Base-by-base conservation (phyloP, 352 stramenopile genomes). In the Pythium rishiriense region DNA sequence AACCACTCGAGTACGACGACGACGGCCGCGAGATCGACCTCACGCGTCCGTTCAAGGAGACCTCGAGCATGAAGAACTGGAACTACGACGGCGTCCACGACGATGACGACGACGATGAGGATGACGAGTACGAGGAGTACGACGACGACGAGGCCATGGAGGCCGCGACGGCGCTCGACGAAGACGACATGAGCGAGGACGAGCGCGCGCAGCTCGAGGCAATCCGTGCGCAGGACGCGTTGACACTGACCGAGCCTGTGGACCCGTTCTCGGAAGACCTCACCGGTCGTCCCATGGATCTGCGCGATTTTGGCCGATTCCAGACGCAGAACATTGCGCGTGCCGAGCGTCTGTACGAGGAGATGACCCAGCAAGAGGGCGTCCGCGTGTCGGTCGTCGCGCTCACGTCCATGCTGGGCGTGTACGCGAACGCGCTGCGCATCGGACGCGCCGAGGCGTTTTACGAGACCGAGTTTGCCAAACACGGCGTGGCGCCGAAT, bases 351-450 rank as follows among this genome's bases (percentile, higher is more conserved):
- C 72, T 75, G 39, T 90, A 90, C 66, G 54, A 74, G 19, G 79
- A 92, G 53, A 88, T 90, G 75, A 84, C 73, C 5, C 66, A 73
- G 26, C 71, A 83, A 31, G 73, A 79, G 53, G 29, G 64, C 3
- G 21, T 86, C 4, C 39, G 62, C 10, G 64, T 73, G 43, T 85
- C 82, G 14, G 39, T 74, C n/a, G 77, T 85, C 28, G 84, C 83
- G 50, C 74, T 94, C 52, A 94, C 90, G 56, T 79, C 81, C 4
- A 90, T 91, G 83, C 68, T 92, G 21, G 78, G 75, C 35, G 83
- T 92, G 33, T 91, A 91, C 69, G 67, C 81, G n/a, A 91, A 92
- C 63, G 83, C 85, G 15, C 68, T 92, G 51, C 85, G 81, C 37
- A 53, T 91, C 56, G 70, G 76, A 15, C 74, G 69, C 6, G 78